Evolutionary conservation across 2,329 filamentous ascomycete genomes (phyloP), one percentile per base, ranked within the genome.

Genomic region (Colletotrichum sp.): DNA sequence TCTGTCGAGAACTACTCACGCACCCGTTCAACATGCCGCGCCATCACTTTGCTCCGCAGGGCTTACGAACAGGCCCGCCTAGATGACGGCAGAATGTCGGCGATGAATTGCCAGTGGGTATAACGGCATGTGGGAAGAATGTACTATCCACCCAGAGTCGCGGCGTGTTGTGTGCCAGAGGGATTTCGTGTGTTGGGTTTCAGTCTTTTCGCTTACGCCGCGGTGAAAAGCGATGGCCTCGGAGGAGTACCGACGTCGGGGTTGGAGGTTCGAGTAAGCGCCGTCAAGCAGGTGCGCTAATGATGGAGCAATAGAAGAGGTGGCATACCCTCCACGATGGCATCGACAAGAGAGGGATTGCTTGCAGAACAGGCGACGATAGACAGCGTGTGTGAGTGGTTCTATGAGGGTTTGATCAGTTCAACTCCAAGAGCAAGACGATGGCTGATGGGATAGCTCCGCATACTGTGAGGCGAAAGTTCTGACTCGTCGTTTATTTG

Each of bases 101-200:
- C 18, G 47, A 63, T 57, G 12, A 24, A 33, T 64, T 64, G n/a
- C 13, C 24, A 8, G 57, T 72, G 47, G 34, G n/a, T 51, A 54
- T 29, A 58, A 51, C 29, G 47, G 34, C 47, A 63, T 54, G 34
- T 71, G 67, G 61, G 38, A 27, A 65, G 54, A 57, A 8, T 43
- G 57, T 11, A 33, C 43, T 58, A 51, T 62, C 68, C 55, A 57
- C 43, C 29, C n/a, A 11, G 57, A 66, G 62, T 58, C 57, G 72
- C 29, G 47, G 72, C 68, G 27, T 63, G 62, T 67, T 63, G 36
- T 72, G 72, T 71, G 57, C 62, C 68, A 72, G 68, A 66, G 68
- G 47, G 34, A 74, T 72, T 63, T 72, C 62, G 57, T 74, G 68
- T 72, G 57, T 11, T 57, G 43, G 57, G 68, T 71, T 74, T 74